Percentiles rank a stretch among this genome's conserved stretches.
Evolutionary conservation across 305 asterid species (phyloP).

Genomic region (Euphrasia arctica): DNA sequence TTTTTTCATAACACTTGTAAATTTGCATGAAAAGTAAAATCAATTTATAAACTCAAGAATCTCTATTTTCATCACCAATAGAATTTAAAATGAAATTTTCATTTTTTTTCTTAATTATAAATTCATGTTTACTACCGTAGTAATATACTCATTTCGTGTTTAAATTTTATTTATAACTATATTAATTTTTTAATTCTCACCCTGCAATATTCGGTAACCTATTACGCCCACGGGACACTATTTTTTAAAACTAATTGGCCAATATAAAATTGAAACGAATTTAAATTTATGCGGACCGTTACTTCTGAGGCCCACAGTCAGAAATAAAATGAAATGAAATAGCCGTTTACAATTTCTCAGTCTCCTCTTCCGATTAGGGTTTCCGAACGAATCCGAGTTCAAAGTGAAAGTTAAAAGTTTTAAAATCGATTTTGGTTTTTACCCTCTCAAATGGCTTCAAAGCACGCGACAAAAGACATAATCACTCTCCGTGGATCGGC

Average conservation of each 20-base stretch:
- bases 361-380: neutral
- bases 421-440: neutral
- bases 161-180: no score
- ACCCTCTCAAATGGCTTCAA: constrained; percentile 57
- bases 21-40: no score
- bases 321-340: neutral
- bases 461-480: constrained; percentile 70
- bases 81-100: no score
- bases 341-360: neutral
- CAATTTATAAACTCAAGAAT: no score
- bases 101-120: no score
- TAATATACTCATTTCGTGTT: no score
- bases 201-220: no score
- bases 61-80: neutral
- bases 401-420: neutral
- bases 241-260: neutral
- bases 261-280: neutral
- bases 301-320: neutral
- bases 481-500: constrained; percentile 92
- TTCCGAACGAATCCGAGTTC: neutral
- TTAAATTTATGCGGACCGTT: neutral
- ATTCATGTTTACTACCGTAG: no score
- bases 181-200: no score
- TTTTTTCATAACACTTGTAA: no score
- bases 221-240: no score